phyloP scores from a whole-genome alignment of 192 early-diverging fungal species.

The Podila horticola region DNA sequence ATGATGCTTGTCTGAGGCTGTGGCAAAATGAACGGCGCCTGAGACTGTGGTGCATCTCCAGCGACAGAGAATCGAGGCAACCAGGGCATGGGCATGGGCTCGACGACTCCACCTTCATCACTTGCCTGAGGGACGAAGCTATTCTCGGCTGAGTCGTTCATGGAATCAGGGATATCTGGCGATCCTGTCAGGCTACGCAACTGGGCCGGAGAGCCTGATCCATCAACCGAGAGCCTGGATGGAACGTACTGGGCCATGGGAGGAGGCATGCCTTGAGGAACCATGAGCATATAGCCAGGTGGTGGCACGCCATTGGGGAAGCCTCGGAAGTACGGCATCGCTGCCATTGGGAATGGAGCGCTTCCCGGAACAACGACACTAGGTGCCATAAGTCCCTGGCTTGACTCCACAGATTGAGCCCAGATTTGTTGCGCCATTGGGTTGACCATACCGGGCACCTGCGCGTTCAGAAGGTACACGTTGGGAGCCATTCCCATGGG shows the following conservation, averaged over 20 bases:
- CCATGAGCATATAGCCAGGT: constrained; percentile 13
- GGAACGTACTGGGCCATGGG: constrained; percentile 17
- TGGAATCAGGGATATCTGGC: background rate
- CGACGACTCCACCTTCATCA: background rate
- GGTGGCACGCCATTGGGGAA: constrained; percentile 18
- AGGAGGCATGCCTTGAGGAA: constrained; percentile 11
- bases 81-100: constrained; percentile 28
- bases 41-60: constrained; percentile 34
- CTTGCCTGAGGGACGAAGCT: background rate
- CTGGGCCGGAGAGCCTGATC: constrained; percentile 2
- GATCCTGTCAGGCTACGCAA: background rate
- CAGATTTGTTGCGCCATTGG: constrained; percentile 19
- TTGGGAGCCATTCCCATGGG: background rate
- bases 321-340: constrained; percentile 25
- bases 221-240: constrained; percentile 3
- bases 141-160: background rate
- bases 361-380: background rate
- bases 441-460: constrained; percentile 3
- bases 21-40: constrained; percentile 17
- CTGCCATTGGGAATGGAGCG: constrained; percentile 12
- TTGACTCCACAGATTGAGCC: constrained; percentile 5
- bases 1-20: constrained; percentile 24
- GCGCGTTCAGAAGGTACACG: constrained; percentile 10
- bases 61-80: constrained; percentile 46
- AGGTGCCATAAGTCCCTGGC: constrained; percentile 1